Evolutionary conservation across 331 rosid genomes (phyloP).

Genomic region (Saraca asoca): DNA sequence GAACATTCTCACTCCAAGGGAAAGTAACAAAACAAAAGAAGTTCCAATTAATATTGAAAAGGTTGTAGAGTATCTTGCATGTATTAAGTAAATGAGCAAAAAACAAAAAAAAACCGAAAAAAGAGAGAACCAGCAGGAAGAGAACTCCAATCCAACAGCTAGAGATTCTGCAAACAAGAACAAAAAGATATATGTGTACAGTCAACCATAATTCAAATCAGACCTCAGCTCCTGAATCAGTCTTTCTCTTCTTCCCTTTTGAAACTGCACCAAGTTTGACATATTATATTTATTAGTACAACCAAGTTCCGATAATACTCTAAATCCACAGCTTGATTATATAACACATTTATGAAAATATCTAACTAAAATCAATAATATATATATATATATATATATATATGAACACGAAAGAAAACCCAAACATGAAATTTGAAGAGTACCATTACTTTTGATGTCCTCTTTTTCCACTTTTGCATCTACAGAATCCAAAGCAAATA

Average conservation of each 20-base stretch:
- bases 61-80: constrained; percentile 10
- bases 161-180: neutral
- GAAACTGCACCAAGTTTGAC: constrained; percentile 46
- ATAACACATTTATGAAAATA: neutral
- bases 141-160: neutral
- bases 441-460: constrained; percentile 61
- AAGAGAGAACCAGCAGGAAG: neutral
- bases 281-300: constrained; percentile 3
- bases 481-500: constrained; percentile 32
- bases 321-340: neutral
- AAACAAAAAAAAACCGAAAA: neutral
- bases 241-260: constrained; percentile 74
- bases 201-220: constrained; percentile 38
- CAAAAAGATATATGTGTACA: constrained; percentile 4
- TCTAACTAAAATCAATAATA: neutral
- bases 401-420: constrained; percentile 6
- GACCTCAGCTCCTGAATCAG: constrained; percentile 62
- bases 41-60: neutral
- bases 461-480: constrained; percentile 68
- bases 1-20: constrained; percentile 8
- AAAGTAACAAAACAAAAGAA: neutral
- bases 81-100: constrained; percentile 5
- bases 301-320: neutral
- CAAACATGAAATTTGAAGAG: constrained; percentile 22
- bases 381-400: too few relatives aligned